Percentiles rank a stretch among this genome's conserved stretches.
Conservation (phyloP, 2,329 filamentous ascomycete species). For the Pseudogymnoascus sp. region DNA sequence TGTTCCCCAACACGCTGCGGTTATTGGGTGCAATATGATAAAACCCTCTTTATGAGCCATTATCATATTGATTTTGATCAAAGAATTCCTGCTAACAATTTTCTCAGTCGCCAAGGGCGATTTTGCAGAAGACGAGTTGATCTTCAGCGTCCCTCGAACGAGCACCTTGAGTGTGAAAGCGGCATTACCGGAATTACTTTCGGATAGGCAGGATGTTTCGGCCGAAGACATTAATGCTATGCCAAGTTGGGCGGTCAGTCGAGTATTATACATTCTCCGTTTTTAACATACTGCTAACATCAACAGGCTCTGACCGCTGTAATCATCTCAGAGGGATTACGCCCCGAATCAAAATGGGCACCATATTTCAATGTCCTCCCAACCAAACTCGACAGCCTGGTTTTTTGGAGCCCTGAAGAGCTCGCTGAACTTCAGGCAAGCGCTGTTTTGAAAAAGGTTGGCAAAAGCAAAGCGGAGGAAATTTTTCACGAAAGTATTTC, state of each 20-base stretch:
- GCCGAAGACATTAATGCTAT: conserved; percentile 33
- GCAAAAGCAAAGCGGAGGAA: conserved; percentile 49
- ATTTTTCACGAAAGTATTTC: conserved; percentile 46
- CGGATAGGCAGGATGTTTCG: conserved; percentile 19
- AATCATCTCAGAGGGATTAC: conserved; percentile 18
- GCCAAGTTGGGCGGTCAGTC: conserved; percentile 38
- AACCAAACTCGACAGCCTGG: conserved; percentile 53
- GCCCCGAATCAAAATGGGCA: conserved; percentile 29
- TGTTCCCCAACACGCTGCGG: conserved; percentile 13
- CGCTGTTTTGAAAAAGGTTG: conserved; percentile 56
- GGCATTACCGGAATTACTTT: conserved; percentile 40
- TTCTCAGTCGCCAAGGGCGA: conserved; percentile 47
- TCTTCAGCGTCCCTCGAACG: conserved; percentile 56
- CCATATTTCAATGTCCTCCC: conserved; percentile 57
- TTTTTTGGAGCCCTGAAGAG: conserved; percentile 59
- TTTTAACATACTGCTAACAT: conserved; percentile 11
- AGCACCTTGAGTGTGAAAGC: conserved; percentile 53
- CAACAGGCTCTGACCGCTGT: conserved; percentile 23
- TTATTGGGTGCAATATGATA: background rate
- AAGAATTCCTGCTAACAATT: conserved; percentile 10
- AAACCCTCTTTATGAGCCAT: background rate
- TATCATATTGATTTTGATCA: conserved; percentile 7
- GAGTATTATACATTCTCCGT: background rate
- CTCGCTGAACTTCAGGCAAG: conserved; percentile 55
- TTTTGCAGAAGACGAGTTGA: conserved; percentile 53